These are phyloP conservation scores for Penium margaritaceum DNA, from an alignment of 139 green algal species.

Conservation along the genomic window DNA sequence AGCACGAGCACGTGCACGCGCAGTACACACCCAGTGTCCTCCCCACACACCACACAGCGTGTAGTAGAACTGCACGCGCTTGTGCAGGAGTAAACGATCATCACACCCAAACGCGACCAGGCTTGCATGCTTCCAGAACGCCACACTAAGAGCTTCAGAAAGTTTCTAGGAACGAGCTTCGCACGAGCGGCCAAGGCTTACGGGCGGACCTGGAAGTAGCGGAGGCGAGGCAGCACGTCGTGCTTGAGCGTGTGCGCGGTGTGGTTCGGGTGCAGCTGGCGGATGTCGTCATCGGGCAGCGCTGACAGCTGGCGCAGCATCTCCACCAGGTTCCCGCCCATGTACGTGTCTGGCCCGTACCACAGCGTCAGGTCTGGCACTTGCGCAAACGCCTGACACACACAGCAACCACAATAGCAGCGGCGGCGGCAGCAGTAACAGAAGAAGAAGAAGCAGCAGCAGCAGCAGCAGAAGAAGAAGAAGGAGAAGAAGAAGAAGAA, in stretches of 20 bases:
- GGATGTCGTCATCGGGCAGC: slow-evolving; percentile 64
- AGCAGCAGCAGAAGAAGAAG: neutral
- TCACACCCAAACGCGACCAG: too few relatives aligned
- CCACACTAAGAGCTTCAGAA: too few relatives aligned
- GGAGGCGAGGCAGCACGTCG: slow-evolving; percentile 69
- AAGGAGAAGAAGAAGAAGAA: neutral
- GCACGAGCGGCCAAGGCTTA: too few relatives aligned
- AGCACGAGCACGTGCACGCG: too few relatives aligned
- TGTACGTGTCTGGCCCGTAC: slow-evolving; percentile 98
- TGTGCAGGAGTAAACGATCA: too few relatives aligned
- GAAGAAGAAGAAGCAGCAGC: slow-evolving; percentile 6
- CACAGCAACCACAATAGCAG: too few relatives aligned
- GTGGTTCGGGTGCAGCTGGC: slow-evolving; percentile 71
- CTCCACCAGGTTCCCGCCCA: slow-evolving; percentile 86
- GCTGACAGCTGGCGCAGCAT: slow-evolving; percentile 71
- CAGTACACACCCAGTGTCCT: too few relatives aligned
- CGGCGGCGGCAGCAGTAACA: too few relatives aligned
- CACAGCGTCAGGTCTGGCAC: slow-evolving; percentile 62
- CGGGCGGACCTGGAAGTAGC: slow-evolving; percentile 68
- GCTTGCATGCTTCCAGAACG: too few relatives aligned
- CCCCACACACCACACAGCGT: too few relatives aligned
- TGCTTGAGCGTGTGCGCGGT: slow-evolving; percentile 48
- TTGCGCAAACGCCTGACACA: slow-evolving; percentile 60
- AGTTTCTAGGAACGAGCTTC: too few relatives aligned
- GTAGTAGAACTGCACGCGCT: too few relatives aligned